Evolutionary conservation across 345 rosid genomes (phyloP).

Genomic region (Tarenaya hassleriana): DNA sequence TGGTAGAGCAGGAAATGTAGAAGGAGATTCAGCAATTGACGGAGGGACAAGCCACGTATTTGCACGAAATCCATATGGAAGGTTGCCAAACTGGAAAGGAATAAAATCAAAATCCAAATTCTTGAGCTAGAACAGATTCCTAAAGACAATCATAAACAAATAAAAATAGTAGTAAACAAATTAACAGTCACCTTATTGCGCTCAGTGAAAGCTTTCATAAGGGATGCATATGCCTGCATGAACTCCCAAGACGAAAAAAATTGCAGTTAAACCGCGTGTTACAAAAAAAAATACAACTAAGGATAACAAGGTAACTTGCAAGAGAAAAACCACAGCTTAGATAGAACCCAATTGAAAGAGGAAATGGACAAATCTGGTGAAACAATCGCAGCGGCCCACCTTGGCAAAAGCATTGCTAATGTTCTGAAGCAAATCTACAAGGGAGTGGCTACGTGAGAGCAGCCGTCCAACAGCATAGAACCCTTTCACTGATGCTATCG

Average conservation of each 20-base stretch:
- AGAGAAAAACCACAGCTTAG: background rate
- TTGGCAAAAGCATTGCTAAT: constrained; percentile 71
- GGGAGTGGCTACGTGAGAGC: constrained; percentile 45
- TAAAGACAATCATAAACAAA: background rate
- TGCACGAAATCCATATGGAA: constrained; percentile 84
- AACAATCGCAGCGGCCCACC: constrained; percentile 33
- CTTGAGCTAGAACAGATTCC: constrained; percentile 4
- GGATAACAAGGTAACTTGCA: background rate
- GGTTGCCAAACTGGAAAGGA: constrained; percentile 75
- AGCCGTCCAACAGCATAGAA: constrained; percentile 76
- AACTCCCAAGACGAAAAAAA: constrained; percentile 1
- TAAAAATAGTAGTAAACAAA: background rate
- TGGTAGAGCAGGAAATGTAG: constrained; percentile 56
- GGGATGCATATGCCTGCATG: constrained; percentile 75
- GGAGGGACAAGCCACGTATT: constrained; percentile 93
- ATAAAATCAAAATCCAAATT: background rate
- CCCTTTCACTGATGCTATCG: constrained; percentile 67
- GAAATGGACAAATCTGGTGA: background rate
- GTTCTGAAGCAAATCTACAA: constrained; percentile 76
- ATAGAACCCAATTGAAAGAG: background rate
- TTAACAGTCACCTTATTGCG: constrained; percentile 65
- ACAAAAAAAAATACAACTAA: background rate
- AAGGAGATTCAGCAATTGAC: constrained; percentile 52
- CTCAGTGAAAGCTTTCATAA: constrained; percentile 83
- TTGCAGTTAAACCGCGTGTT: background rate